These are phyloP conservation scores for Annulohypoxylon truncatum DNA, from an alignment of 2,329 filamentous ascomycete genomes.

Conservation along the genomic window DNA sequence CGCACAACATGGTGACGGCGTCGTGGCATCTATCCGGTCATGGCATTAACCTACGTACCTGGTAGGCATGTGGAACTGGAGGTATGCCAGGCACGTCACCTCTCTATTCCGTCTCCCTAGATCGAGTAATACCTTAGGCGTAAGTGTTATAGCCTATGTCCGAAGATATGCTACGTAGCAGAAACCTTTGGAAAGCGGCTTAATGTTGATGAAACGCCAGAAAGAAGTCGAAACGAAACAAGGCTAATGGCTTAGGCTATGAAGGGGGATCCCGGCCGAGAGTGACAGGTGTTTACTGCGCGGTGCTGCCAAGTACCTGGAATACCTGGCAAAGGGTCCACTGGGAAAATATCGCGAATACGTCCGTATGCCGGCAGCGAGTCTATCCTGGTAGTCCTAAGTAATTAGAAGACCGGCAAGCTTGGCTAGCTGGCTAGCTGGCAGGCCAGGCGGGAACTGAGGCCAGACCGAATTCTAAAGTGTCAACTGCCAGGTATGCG, in stretches of 20 bases:
- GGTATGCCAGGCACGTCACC: slow-evolving; percentile 17
- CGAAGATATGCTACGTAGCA: background rate
- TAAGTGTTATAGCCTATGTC: background rate
- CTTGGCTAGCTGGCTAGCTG: background rate
- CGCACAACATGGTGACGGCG: slow-evolving; percentile 31
- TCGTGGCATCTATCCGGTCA: slow-evolving; percentile 21
- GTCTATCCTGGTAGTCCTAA: background rate
- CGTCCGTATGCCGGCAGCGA: slow-evolving; percentile 4
- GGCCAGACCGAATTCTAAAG: slow-evolving; percentile 8
- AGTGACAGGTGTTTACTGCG: background rate
- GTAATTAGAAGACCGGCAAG: background rate
- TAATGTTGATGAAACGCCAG: background rate
- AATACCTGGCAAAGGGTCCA: background rate
- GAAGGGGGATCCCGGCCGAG: slow-evolving; percentile 1
- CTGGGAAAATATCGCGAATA: slow-evolving; percentile 12
- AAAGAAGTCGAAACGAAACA: background rate
- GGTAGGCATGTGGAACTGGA: slow-evolving; percentile 21
- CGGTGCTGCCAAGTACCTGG: slow-evolving; percentile 10
- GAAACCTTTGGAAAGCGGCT: background rate
- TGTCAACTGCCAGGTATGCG: slow-evolving; percentile 15
- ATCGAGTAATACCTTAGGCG: slow-evolving; percentile 15
- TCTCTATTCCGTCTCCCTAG: slow-evolving; percentile 18
- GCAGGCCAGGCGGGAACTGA: slow-evolving; percentile 1
- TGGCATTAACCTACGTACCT: slow-evolving; percentile 10
- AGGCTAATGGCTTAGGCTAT: slow-evolving; percentile 4